Evolutionary conservation across 768 basidiomycete genomes (phyloP), one percentile per base, ranked within the genome.

Genomic region (Collybia nuda): DNA sequence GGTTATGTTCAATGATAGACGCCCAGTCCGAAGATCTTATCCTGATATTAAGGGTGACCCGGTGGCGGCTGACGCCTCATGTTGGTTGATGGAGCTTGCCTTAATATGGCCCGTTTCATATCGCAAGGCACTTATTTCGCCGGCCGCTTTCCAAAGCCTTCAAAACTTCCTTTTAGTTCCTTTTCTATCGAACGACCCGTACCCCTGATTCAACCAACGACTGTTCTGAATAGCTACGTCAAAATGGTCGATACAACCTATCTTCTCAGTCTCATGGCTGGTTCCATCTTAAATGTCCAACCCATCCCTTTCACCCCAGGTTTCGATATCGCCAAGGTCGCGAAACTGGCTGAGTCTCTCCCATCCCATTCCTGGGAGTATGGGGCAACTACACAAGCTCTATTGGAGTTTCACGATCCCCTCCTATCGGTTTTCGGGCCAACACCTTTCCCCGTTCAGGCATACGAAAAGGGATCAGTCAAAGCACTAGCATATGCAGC

Each of bases 311-410:
- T 67, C 50, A 59, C 61, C 37, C 70, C 74, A 2, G 75, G 75
- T 9, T 76, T 68, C 47, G 62, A 69, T 48, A 67, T 74, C 37
- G 51, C 59, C 17, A 57, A 56, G 12, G 75, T 74, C 36, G 53
- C 61, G 28, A 44, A 53, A 6, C 56, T 68, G n/a, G 69, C 69
- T 0, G 54, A 66, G 38, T 58, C 67, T 5, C 59, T 77, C 3
- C 73, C 77, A 2, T 65, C 71, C 0, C 74, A 76, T 49, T 76
- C 75, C 9, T 79, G 78, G 78, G 77, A 79, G 49, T 77, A 59
- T 48, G 78, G 78, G 1, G 69, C 74, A 1, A 67, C 69, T 3
- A 43, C 74, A 0, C 66, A 78, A 51, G 71, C 76, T 0, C 62
- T 78, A 0, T 66, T 78, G 0, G 77, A 79, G 57, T 64, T 79